phyloP scores from a whole-genome alignment of 2,329 filamentous ascomycete species.

The Zymoseptoria tritici region DNA sequence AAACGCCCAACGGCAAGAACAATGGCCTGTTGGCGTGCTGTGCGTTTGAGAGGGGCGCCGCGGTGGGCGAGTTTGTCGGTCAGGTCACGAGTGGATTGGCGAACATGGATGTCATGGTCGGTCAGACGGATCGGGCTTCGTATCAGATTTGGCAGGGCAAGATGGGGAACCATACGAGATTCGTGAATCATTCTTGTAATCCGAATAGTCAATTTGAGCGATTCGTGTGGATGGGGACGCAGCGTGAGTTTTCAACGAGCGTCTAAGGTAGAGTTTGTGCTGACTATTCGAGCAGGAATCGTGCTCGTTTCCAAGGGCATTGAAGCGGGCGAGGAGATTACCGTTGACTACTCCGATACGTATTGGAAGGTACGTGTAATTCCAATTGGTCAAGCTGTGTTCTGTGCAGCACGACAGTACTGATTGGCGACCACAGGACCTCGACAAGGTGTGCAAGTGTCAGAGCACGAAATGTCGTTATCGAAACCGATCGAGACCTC shows the following conservation, averaged over 20 bases:
- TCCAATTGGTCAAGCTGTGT: background rate
- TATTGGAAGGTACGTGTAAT: slow-evolving; percentile 42
- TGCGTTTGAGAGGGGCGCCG: slow-evolving; percentile 45
- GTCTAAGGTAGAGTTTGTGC: background rate
- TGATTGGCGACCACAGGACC: slow-evolving; percentile 21
- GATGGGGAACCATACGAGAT: slow-evolving; percentile 51
- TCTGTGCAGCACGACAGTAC: background rate
- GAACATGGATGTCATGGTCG: slow-evolving; percentile 48
- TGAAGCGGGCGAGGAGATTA: slow-evolving; percentile 45
- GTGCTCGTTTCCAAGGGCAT: slow-evolving; percentile 51
- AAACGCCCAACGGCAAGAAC: slow-evolving; percentile 47
- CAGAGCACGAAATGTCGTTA: slow-evolving; percentile 48
- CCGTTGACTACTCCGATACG: slow-evolving; percentile 51
- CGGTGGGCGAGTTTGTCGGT: slow-evolving; percentile 51
- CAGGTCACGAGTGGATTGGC: slow-evolving; percentile 46
- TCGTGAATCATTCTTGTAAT: slow-evolving; percentile 53
- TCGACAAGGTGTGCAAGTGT: slow-evolving; percentile 50
- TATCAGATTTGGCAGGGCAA: slow-evolving; percentile 54
- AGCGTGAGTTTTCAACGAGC: slow-evolving; percentile 24
- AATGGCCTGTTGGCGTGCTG: slow-evolving; percentile 45
- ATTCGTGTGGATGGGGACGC: slow-evolving; percentile 50
- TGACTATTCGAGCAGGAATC: slow-evolving; percentile 29
- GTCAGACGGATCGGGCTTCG: slow-evolving; percentile 35
- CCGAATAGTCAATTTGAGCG: slow-evolving; percentile 51
- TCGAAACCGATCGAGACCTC: slow-evolving; percentile 9